A percentile compares a stretch with the other conserved stretches of the same genome.
Conservation (phyloP, 257 asterid genomes). For the Pogostemon cablin region DNA sequence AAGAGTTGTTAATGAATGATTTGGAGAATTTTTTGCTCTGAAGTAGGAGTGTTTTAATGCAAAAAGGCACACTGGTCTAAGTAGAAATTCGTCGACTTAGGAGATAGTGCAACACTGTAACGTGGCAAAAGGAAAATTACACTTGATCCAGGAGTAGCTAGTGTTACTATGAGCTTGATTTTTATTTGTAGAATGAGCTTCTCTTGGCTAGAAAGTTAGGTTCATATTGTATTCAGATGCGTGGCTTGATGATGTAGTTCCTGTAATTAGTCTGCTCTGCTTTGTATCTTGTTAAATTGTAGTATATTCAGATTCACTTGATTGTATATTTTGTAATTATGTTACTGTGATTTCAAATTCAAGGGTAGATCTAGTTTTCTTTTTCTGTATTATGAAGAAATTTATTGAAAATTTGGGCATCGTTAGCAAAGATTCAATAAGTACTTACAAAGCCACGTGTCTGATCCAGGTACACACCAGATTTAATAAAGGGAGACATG, state of each 20-base stretch:
- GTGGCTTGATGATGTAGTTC: constrained; percentile 3
- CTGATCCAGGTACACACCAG: constrained; percentile 76
- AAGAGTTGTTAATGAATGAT: constrained; percentile 5
- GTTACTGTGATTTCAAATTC: background rate
- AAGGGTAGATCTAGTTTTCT: constrained; percentile 3
- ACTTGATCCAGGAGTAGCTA: background rate
- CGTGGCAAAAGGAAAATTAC: background rate
- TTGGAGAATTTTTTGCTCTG: background rate
- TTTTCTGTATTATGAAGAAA: constrained; percentile 1
- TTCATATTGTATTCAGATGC: background rate
- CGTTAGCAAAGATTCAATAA: constrained; percentile 4
- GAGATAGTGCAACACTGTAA: background rate
- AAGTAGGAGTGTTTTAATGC: background rate
- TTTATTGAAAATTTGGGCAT: constrained; percentile 1
- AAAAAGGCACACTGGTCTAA: background rate
- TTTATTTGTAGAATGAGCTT: background rate
- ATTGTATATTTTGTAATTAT: background rate
- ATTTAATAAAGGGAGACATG: constrained; percentile 85
- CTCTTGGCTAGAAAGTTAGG: background rate
- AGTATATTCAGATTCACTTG: background rate
- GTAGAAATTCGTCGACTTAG: constrained; percentile 13
- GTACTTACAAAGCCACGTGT: constrained; percentile 14
- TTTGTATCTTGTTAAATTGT: background rate
- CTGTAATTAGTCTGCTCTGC: constrained; percentile 14
- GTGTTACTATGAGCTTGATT: background rate